Evolutionary conservation across 2,329 filamentous ascomycete species (phyloP), one percentile per base, ranked within the genome.

Genomic region (Scytalidium lignicola): DNA sequence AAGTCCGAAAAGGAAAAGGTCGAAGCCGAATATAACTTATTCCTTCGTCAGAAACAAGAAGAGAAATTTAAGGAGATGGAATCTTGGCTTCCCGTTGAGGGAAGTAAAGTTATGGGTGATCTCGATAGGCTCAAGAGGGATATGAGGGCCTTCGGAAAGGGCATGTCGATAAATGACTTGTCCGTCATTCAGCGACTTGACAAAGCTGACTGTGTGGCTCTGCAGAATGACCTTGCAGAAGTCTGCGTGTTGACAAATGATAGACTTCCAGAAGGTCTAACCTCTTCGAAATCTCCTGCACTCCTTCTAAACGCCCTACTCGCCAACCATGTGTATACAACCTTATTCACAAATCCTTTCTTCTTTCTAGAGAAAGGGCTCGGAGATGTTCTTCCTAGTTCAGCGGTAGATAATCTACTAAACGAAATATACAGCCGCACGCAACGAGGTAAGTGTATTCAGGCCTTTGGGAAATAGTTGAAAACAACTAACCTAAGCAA

Each of bases 271-370:
- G 8, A 32, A 7, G 43, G 43, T 0, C 20, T 57, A 18, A 39
- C 39, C 4, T 8, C 40, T 10, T 26, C 23, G 23, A 26, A 49
- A 44, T n/a, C 43, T 4, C 48, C 51, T 29, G 26, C 18, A 13
- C 48, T 58, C 18, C 44, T 57, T 10, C 28, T 55, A n/a, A 57
- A 51, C 45, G 55, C 54, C 2, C 48, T 57, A 1, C 50, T 58
- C 8, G 37, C 53, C 22, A 29, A 54, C 28, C 19, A 22, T 43
- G n/a, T 55, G 2, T 55, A 52, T 12, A 43, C 10, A 17, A 48
- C 12, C 37, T 41, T 56, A 3, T 50, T 55, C 37, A 12, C 15
- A 2, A 47, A n/a, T 10, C 54, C 54, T 1, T 55, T 55, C 15
- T 53, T 53, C 44, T 48, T 53, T 46, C 13, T 50, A 7, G 42